Conservation (phyloP, 495 filamentous ascomycete species). For the Ramalina intermedia region DNA sequence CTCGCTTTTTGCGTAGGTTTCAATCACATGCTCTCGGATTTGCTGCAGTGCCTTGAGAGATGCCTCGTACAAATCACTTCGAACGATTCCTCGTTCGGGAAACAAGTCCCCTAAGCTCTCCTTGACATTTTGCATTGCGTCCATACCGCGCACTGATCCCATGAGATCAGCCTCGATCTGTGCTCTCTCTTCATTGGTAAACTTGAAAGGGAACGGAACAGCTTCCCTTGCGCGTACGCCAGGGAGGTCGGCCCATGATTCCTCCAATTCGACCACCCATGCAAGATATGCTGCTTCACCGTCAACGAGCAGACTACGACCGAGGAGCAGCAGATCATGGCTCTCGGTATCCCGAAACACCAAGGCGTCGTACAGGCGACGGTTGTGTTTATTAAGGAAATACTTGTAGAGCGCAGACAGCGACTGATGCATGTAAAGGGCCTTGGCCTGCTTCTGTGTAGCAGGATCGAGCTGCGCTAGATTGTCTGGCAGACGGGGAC, state of each 20-base stretch:
- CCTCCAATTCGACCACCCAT: slow-evolving; percentile 20
- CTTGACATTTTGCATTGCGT: slow-evolving; percentile 20
- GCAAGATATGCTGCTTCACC: slow-evolving; percentile 25
- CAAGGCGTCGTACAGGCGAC: slow-evolving; percentile 4
- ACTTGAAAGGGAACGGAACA: slow-evolving; percentile 19
- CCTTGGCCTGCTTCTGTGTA: no score
- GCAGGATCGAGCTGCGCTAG: slow-evolving; percentile 10
- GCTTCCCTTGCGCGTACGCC: slow-evolving; percentile 15
- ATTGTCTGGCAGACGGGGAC: slow-evolving; percentile 11
- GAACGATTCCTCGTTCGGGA: slow-evolving; percentile 22
- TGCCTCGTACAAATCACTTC: slow-evolving; percentile 22
- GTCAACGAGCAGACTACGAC: slow-evolving; percentile 5
- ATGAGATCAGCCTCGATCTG: slow-evolving; percentile 20
- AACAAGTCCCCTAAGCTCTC: slow-evolving; percentile 22
- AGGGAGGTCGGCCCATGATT: slow-evolving; percentile 19
- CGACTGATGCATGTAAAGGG: no score
- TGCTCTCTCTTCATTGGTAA: slow-evolving; percentile 19
- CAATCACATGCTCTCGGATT: neutral
- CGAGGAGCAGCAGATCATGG: no score
- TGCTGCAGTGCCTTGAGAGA: slow-evolving; percentile 4
- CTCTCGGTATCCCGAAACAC: neutral
- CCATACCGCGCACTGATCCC: slow-evolving; percentile 22
- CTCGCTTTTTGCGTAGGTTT: neutral
- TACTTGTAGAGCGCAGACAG: neutral
- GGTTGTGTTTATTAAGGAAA: neutral